Percentiles rank a stretch among this genome's conserved stretches.
phyloP scores from a whole-genome alignment of 2,329 filamentous ascomycete species.

The Fusarium palustre region DNA sequence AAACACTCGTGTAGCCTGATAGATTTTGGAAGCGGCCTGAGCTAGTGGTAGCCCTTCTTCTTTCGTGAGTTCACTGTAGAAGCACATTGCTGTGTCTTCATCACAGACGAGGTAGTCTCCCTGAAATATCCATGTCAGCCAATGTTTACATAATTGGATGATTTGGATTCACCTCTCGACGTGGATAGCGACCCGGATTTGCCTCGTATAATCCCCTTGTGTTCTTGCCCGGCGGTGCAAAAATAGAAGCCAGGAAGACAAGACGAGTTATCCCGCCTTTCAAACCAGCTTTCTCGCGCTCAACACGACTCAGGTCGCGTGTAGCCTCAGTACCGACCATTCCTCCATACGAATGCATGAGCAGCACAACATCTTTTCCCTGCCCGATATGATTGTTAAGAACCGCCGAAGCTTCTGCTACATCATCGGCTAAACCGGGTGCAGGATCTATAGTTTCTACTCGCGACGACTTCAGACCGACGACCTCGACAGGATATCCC shows the following conservation, averaged over 20 bases:
- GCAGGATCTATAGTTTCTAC: constrained; percentile 9
- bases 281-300: not conserved
- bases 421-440: constrained; percentile 13
- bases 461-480: not conserved
- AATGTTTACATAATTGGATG: rapidly evolving
- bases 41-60: not conserved
- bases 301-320: not conserved
- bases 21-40: constrained; percentile 1
- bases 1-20: constrained; percentile 2
- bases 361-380: constrained; percentile 1
- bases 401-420: not conserved
- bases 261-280: constrained; percentile 3
- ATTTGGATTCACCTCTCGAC: not conserved
- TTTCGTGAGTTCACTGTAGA: constrained; percentile 15
- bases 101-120: constrained; percentile 11
- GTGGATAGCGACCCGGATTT: not conserved
- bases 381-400: not conserved
- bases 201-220: constrained; percentile 4
- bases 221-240: constrained; percentile 13
- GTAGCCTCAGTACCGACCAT: constrained; percentile 21
- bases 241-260: constrained; percentile 12
- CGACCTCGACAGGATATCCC: not conserved
- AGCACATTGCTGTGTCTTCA: constrained; percentile 20
- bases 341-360: constrained; percentile 26
- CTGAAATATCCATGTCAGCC: not conserved